These are phyloP conservation scores for Acanthamoeba culbertsoni DNA, from an alignment of 208 protist genomes.

Conservation along the genomic window DNA sequence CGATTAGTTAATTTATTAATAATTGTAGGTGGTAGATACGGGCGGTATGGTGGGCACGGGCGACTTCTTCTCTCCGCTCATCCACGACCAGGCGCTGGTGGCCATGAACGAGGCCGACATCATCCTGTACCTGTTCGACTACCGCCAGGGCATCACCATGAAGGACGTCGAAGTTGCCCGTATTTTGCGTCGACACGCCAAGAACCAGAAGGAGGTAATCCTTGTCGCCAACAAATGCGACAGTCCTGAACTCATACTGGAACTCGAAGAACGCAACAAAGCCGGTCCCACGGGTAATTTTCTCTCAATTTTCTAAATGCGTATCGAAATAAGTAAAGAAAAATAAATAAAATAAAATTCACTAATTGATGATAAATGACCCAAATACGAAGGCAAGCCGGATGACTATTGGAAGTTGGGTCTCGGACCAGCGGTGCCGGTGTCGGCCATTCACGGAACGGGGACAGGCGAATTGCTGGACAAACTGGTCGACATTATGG, in stretches of 20 bases:
- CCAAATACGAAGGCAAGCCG: not conserved
- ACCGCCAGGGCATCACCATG: not conserved
- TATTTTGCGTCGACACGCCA: not conserved
- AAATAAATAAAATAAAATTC: no score
- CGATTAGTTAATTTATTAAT: not conserved
- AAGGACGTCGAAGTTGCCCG: slow-evolving; percentile 3
- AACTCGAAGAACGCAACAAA: not conserved
- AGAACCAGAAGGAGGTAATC: slow-evolving; percentile 14
- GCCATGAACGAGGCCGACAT: slow-evolving; percentile 49
- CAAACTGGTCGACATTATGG: not conserved
- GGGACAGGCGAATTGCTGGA: not conserved
- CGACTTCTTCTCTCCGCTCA: slow-evolving; percentile 38
- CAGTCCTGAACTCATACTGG: not conserved
- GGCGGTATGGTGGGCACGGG: slow-evolving; percentile 44
- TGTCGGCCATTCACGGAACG: not conserved
- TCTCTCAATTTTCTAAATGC: no score
- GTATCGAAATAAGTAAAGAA: no score
- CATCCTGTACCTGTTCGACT: slow-evolving; percentile 54
- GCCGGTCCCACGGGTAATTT: not conserved
- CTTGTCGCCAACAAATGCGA: slow-evolving; percentile 44
- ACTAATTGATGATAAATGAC: not conserved
- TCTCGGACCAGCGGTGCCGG: not conserved
- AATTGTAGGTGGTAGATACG: slow-evolving; percentile 23
- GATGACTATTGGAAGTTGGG: not conserved
- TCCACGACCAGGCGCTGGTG: slow-evolving; percentile 54